Conservation (phyloP, 192 early-diverging fungal genomes). For the Tieghemiomyces parasiticus region DNA sequence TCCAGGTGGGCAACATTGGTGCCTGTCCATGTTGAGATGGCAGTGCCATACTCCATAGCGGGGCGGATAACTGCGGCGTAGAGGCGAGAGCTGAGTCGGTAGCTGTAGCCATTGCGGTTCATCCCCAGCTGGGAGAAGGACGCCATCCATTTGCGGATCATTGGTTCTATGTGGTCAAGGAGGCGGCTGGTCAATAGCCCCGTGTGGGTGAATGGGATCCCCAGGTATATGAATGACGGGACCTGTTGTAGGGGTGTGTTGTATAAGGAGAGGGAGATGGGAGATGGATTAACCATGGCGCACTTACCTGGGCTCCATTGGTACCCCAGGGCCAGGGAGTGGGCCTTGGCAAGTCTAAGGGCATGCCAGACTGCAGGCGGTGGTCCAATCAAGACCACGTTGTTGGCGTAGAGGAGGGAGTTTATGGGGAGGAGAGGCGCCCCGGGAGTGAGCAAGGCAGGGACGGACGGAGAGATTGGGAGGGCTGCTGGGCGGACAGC, state of each 20-base stretch:
- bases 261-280: background rate
- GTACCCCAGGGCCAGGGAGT: conserved; percentile 5
- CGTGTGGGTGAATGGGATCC: conserved; percentile 3
- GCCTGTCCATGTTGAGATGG: background rate
- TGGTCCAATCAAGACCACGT: conserved; percentile 6
- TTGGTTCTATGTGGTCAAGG: background rate
- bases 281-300: background rate
- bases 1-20: background rate
- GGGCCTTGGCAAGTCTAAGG: background rate
- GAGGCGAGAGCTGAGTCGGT: background rate
- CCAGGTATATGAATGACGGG: conserved; percentile 11
- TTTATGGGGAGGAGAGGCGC: conserved; percentile 2
- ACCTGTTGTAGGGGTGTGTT: background rate
- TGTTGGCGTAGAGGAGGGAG: conserved; percentile 12
- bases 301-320: conserved; percentile 14
- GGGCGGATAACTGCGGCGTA: background rate
- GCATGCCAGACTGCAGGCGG: background rate
- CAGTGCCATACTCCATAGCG: background rate
- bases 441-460: background rate
- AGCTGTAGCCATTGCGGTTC: background rate
- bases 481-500: background rate
- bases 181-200: background rate
- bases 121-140: background rate
- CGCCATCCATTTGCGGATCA: background rate
- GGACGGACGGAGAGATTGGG: background rate